Evolutionary conservation across 495 filamentous ascomycete species (phyloP), one percentile per base, ranked within the genome.

Genomic region (Choiromyces venosus): DNA sequence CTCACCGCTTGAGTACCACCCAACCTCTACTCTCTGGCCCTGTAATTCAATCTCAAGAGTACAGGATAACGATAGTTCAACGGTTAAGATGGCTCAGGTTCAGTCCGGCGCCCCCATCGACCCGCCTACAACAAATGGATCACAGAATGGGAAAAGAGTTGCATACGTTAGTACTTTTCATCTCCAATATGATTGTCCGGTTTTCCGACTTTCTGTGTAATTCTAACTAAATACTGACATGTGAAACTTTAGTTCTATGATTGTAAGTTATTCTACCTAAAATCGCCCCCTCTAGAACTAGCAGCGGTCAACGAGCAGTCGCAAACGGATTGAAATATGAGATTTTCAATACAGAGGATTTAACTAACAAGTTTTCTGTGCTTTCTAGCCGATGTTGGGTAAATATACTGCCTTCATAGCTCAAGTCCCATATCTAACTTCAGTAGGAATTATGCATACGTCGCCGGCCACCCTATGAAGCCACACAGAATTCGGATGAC

Each of bases 401-500:
- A 80, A 73, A 70, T 71, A 37, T 65, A 37, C 71, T 69, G 52
- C 37, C 39, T 33, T 36, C 12, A 36, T 36, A 35, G 14, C 35
- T 69, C 38, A 21, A 19, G 16, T 67, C 16, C 19, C 69, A 40
- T 29, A 12, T n/a, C 40, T 52, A 37, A 35, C 39, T 68, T 70
- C 37, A 36, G 21, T 35, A 80, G 80, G 67, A 82, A 81, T 70
- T 93, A 97, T 86, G 95, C 95, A 81, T 99, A 99, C 82, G 92
- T 96, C 74, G 93, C 95, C 29, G 95, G 95, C 37, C 95, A 99
- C 85, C 95, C 95, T 25, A 99, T 99, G 95, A 99, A 99, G 85
- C 95, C 95, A 21, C 95, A 99, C 85, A 90, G 95, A 65, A 98
- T 99, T 83, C 89, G 95, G 76, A 90, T 99, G 87, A 93, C 95